Conservation (phyloP, 768 basidiomycete genomes). For the Boletus reticulatus region DNA sequence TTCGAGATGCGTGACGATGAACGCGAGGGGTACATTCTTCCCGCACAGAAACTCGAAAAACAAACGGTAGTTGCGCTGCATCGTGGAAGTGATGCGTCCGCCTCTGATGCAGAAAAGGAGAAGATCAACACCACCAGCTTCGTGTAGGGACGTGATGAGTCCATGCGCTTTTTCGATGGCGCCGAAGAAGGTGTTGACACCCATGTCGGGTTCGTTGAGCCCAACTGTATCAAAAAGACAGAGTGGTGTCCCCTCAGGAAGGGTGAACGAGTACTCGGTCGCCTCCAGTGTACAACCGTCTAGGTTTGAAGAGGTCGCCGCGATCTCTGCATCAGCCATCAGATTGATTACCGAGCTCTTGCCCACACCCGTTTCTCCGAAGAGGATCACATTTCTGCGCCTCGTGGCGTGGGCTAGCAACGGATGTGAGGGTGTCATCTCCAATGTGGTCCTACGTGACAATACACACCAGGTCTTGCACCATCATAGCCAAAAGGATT, state of each 20-base stretch:
- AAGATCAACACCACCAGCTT: constrained; percentile 11
- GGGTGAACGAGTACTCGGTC: background rate
- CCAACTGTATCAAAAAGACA: constrained; percentile 7
- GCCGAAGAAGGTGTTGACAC: background rate
- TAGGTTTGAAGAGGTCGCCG: background rate
- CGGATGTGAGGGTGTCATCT: background rate
- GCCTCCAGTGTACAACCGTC: background rate
- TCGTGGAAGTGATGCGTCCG: background rate
- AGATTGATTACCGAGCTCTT: constrained; percentile 13
- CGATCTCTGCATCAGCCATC: background rate
- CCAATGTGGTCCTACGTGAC: background rate
- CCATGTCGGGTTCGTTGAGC: constrained; percentile 10
- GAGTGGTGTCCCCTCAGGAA: background rate
- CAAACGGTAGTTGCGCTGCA: constrained; percentile 12
- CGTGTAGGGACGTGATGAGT: constrained; percentile 1
- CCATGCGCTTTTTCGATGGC: constrained; percentile 11
- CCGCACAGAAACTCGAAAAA: constrained; percentile 14
- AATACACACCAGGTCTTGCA: background rate
- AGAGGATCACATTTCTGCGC: constrained; percentile 5
- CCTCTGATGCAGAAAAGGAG: constrained; percentile 13
- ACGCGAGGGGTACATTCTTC: constrained; percentile 6
- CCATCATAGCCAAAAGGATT: background rate
- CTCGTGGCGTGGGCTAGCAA: background rate
- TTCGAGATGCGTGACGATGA: constrained; percentile 13
- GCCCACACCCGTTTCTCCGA: constrained; percentile 8